Evolutionary conservation across 108 stramenopile species (phyloP), one percentile per base, ranked within the genome.

Genomic region (Skeletonema costatum): DNA sequence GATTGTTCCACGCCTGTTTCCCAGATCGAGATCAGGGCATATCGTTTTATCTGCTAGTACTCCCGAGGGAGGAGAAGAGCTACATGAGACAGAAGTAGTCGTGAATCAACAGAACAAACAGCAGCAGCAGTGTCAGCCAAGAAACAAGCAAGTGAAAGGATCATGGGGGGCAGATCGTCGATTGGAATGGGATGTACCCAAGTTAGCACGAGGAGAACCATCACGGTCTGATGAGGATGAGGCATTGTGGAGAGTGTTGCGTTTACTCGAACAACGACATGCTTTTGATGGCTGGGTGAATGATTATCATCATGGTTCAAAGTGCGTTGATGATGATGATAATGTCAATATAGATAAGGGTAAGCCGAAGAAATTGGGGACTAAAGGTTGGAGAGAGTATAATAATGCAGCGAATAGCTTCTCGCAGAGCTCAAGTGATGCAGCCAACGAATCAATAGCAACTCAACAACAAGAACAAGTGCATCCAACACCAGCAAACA

Each of bases 111-210:
- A 41, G 39, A 41, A 41, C 39, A 9, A 65, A 14, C 31, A 16
- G 14, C 9, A 35, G 9, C 32, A 42, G 36, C 14, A 19, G 65
- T 17, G n/a, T 21, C 56, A 25, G 11, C 48, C 48, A 59, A 25
- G 50, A 61, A 66, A 66, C 11, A 16, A 51, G 6, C 50, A n/a
- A 58, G 58, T 59, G 30, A 66, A 66, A 14, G 65, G 65, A 13
- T 66, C 65, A 53, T 66, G 65, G 65, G 65, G 65, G 9, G 25
- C 25, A 25, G 30, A 66, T 66, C 65, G 65, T 21, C 19, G 65
- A 19, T 58, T 66, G 17, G 65, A 66, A 30, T 66, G 65, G 65
- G 65, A 66, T 59, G 30, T 59, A 21, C 65, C 65, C 11, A 21
- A 30, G 48, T 58, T 66, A 9, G 65, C 30, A 11, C 46, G 65